phyloP scores from a whole-genome alignment of 441 rosid genomes.

The Adansonia rubrostipa region DNA sequence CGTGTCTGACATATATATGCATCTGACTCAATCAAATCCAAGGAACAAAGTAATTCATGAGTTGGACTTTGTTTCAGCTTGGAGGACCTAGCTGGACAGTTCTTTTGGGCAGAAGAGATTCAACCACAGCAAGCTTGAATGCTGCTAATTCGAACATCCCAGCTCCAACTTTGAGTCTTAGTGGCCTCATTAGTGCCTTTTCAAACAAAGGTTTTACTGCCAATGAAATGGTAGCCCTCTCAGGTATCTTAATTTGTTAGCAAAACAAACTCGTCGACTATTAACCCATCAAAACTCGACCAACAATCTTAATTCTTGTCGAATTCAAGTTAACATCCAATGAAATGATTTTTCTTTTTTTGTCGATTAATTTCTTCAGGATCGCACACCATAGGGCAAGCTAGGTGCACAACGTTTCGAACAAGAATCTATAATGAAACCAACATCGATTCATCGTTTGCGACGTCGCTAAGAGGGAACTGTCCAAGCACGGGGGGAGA shows the following conservation, averaged over 20 bases:
- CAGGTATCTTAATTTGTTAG: conserved; percentile 24
- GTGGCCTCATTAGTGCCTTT: conserved; percentile 40
- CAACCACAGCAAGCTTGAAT: conserved; percentile 45
- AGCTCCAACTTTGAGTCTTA: conserved; percentile 33
- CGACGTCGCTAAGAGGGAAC: conserved; percentile 14
- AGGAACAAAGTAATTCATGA: background rate
- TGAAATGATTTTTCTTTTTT: background rate
- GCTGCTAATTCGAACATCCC: conserved; percentile 46
- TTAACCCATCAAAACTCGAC: no score
- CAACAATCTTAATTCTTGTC: background rate
- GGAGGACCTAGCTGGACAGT: conserved; percentile 48
- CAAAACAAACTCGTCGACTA: no score
- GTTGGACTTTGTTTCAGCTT: conserved; percentile 24
- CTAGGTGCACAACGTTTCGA: conserved; percentile 33
- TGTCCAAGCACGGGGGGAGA: conserved; percentile 34
- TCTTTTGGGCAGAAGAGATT: conserved; percentile 49
- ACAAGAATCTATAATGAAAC: conserved; percentile 33
- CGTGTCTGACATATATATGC: no score
- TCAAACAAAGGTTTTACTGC: conserved; percentile 43
- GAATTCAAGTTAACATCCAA: no score
- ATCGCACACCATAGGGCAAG: conserved; percentile 40
- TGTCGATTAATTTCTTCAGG: conserved; percentile 27
- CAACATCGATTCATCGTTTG: conserved; percentile 29
- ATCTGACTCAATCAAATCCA: no score
- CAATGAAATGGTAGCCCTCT: conserved; percentile 46